Evolutionary conservation across 495 filamentous ascomycete species (phyloP).

Genomic region (Aspergillus ellipticus): DNA sequence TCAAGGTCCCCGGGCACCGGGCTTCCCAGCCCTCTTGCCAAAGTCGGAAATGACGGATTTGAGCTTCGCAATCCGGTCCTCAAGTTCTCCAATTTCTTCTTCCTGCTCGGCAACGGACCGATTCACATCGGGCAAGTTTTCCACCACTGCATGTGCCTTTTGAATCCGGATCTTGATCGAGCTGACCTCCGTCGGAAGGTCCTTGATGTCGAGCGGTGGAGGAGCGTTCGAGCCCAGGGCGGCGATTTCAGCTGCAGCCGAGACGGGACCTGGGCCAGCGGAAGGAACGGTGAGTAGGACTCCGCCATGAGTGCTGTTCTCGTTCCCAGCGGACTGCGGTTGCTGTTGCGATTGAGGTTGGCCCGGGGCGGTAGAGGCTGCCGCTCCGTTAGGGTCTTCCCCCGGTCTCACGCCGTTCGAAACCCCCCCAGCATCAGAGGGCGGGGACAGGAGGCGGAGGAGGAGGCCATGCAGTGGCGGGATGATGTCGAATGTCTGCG

Average conservation of each 20-base stretch:
- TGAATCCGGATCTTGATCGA: slow-evolving; percentile 75
- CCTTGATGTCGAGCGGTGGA: slow-evolving; percentile 64
- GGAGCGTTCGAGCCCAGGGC: slow-evolving; percentile 30
- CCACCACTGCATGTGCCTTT: slow-evolving; percentile 65
- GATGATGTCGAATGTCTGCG: slow-evolving; percentile 74
- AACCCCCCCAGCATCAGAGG: slow-evolving; percentile 11
- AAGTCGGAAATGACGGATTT: slow-evolving; percentile 49
- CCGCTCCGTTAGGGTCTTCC: slow-evolving; percentile 22
- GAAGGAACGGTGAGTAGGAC: slow-evolving; percentile 22
- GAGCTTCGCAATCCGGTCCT: slow-evolving; percentile 60
- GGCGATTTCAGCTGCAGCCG: slow-evolving; percentile 21
- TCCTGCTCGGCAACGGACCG: slow-evolving; percentile 74
- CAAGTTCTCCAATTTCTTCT: slow-evolving; percentile 71
- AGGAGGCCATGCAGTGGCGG: slow-evolving; percentile 78
- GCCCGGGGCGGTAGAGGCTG: slow-evolving; percentile 21
- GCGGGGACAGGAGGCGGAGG: slow-evolving; percentile 58
- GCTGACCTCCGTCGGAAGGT: slow-evolving; percentile 70
- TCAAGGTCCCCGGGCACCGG: slow-evolving; percentile 5
- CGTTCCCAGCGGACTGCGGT: slow-evolving; percentile 13
- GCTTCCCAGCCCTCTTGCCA: slow-evolving; percentile 31
- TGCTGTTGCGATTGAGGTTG: slow-evolving; percentile 29
- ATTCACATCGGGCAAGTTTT: slow-evolving; percentile 68
- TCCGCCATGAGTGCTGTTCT: slow-evolving; percentile 16
- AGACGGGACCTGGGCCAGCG: slow-evolving; percentile 10
- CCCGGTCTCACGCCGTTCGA: slow-evolving; percentile 16